These are phyloP conservation scores for Staphylotrichum longicolle DNA, from an alignment of 495 filamentous ascomycete genomes.

Conservation along the genomic window DNA sequence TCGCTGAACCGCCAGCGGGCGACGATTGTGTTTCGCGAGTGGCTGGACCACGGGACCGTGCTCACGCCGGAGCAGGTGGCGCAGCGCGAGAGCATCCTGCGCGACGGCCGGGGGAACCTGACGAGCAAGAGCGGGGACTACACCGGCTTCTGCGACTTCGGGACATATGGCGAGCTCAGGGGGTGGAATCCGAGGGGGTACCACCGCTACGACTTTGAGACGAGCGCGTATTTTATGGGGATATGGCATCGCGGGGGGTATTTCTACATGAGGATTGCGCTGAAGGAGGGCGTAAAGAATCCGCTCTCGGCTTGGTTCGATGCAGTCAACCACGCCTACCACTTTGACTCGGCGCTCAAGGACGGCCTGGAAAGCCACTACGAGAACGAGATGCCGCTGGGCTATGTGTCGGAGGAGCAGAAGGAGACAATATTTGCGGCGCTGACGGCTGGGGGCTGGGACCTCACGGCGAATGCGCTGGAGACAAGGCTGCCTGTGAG, in stretches of 20 bases:
- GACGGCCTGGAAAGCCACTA: conserved; percentile 35
- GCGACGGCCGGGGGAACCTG: conserved; percentile 43
- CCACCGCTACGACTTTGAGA: conserved; percentile 51
- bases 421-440: conserved; percentile 34
- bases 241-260: conserved; percentile 42
- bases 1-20: conserved; percentile 87
- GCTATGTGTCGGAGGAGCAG: conserved; percentile 37
- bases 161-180: conserved; percentile 42
- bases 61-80: conserved; percentile 65
- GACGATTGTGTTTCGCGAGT: conserved; percentile 69
- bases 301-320: conserved; percentile 74
- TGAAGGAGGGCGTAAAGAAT: conserved; percentile 58
- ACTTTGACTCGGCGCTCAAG: conserved; percentile 38
- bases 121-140: conserved; percentile 47
- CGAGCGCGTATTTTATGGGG: conserved; percentile 56
- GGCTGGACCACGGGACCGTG: conserved; percentile 51
- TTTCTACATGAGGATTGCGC: conserved; percentile 55
- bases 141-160: conserved; percentile 45
- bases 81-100: conserved; percentile 68
- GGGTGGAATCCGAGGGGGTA: conserved; percentile 39
- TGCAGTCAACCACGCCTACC: conserved; percentile 58
- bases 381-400: conserved; percentile 38
- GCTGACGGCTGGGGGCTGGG: conserved; percentile 43
- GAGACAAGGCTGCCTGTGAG: conserved; percentile 42
- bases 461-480: conserved; percentile 43